Base-by-base conservation (phyloP, 2,329 filamentous ascomycete genomes). In the Apiospora saccharicola region DNA sequence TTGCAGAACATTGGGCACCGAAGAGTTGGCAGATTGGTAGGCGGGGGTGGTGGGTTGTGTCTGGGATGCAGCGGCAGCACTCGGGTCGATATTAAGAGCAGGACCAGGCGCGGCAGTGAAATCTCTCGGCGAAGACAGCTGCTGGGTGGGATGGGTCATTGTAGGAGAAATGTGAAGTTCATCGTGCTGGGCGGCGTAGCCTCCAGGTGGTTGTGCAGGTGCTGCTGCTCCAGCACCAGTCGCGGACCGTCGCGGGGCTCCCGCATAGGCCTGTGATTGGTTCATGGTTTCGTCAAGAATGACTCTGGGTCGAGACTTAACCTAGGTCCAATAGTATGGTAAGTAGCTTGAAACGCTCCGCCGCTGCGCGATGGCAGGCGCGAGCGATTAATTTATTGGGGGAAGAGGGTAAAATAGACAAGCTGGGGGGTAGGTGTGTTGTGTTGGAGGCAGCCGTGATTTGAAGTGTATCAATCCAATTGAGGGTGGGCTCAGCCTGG, bases 1-100 rank as follows among this genome's bases (percentile, higher is more conserved):
- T 79, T 90, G 88, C 74, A 90, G 85, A 71, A 89, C 84, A 82
- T 89, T 90, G 78, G 88, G 89, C 73, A 90, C 87, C 75, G 84
- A 80, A 72, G 83, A 85, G 68, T 81, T 77, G 74, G 77, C 76
- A 70, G 82, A 80, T 77, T 84, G 84, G 73, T 84, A 84, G 47
- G 81, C 79, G 34, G 82, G 77, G 73, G 82, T 82, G 73, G 67
- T 44, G 67, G 67, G 41, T 34, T 46, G 44, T 13, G 67, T 44
- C 14, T 68, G 67, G 82, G 47, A n/a, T 41, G 69, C 37, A 16
- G 46, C 43, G 53, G 69, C 12, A 37, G 49, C 37, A 4, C 26
- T 44, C 14, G 81, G 76, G 79, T 82, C 77, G 85, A 78, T 77
- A 80, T 82, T 73, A 82, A 74, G 67, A 76, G 79, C 82, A 87